These are phyloP conservation scores for Viola odorata DNA, from an alignment of 345 rosid species.

Conservation along the genomic window DNA sequence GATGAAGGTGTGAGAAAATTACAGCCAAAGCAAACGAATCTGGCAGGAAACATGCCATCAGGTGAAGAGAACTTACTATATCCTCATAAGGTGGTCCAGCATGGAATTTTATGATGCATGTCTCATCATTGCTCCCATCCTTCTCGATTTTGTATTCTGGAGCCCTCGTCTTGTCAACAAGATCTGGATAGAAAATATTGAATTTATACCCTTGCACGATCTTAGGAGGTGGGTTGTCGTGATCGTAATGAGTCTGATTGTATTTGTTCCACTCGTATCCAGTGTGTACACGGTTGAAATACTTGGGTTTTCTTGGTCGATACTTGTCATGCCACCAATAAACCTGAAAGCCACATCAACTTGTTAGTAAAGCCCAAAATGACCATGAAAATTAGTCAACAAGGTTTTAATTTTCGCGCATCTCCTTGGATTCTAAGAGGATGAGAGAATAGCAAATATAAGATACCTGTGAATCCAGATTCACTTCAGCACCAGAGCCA, in stretches of 20 bases:
- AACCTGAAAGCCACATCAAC: constrained; percentile 39
- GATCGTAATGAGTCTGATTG: constrained; percentile 89
- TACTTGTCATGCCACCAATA: constrained; percentile 99
- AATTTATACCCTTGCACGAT: constrained; percentile 91
- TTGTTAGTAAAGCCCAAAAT: neutral
- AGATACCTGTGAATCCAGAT: constrained; percentile 80
- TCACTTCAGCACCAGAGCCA: constrained; percentile 90
- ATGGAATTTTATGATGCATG: constrained; percentile 86
- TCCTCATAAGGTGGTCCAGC: constrained; percentile 96
- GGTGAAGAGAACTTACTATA: constrained; percentile 47
- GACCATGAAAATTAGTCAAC: neutral
- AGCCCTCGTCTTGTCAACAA: constrained; percentile 83
- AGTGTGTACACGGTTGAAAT: constrained; percentile 95
- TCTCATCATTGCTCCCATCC: constrained; percentile 72
- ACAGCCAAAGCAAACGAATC: neutral
- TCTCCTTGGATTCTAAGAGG: too few relatives aligned
- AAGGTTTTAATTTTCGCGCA: neutral
- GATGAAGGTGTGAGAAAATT: constrained; percentile 5
- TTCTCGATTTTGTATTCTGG: constrained; percentile 71
- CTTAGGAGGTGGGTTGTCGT: constrained; percentile 96
- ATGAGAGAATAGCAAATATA: neutral
- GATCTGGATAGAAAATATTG: constrained; percentile 91
- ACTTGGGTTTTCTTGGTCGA: constrained; percentile 89
- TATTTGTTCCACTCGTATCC: constrained; percentile 99
- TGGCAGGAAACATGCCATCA: neutral